phyloP scores from a whole-genome alignment of 2,329 filamentous ascomycete species.

The Sporothrix euskadiensis region DNA sequence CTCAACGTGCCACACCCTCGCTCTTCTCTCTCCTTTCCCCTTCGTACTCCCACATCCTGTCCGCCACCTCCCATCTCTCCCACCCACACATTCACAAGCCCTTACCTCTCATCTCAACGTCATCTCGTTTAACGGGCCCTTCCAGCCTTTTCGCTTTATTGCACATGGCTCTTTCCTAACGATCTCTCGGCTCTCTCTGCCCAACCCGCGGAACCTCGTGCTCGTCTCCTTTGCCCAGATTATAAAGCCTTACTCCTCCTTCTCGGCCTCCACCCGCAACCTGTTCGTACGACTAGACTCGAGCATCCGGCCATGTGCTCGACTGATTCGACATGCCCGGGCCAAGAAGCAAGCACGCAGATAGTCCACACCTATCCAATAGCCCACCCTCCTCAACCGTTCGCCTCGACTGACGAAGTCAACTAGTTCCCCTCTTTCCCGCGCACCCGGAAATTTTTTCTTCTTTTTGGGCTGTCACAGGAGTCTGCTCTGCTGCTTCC shows the following conservation, averaged over 20 bases:
- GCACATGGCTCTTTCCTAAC: not conserved
- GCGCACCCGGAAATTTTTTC: not conserved
- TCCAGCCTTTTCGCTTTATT: not conserved
- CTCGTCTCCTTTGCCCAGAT: not conserved
- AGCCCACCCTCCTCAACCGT: not conserved
- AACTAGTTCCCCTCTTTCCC: not conserved
- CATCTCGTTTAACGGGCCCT: not conserved
- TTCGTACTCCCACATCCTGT: not conserved
- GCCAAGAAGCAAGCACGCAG: not conserved
- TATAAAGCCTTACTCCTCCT: not conserved
- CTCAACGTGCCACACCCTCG: not conserved
- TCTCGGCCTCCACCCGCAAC: not conserved
- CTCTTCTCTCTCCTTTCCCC: not conserved
- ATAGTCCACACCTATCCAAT: not conserved
- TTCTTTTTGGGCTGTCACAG: not conserved
- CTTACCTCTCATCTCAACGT: not conserved
- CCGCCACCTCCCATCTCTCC: not conserved
- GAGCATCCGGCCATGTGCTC: constrained; percentile 24
- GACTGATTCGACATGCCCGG: constrained; percentile 28
- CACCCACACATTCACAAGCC: not conserved
- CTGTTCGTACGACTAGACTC: not conserved
- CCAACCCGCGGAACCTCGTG: constrained; percentile 15
- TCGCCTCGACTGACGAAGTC: not conserved
- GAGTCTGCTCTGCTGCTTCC: not conserved
- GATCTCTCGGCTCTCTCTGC: not conserved